Evolutionary conservation across 1,284 basidiomycete genomes (phyloP), one percentile per base, ranked within the genome.

Genomic region (Naganishia sp.): DNA sequence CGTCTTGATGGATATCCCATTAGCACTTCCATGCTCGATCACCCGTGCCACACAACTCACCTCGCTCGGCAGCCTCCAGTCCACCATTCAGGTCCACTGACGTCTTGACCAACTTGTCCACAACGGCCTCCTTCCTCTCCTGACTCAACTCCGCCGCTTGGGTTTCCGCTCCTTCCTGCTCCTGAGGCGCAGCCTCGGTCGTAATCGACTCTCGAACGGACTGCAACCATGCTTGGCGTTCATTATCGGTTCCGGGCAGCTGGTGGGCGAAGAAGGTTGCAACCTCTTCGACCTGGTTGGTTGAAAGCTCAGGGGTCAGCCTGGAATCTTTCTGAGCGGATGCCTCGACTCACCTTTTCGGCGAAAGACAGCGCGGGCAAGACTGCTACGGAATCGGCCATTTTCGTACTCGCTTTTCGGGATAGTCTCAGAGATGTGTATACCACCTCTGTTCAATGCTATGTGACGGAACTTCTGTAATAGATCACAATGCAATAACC

Each of bases 311-410:
- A 21, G n/a, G 5, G 31, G 42, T 60, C n/a, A 36, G 31, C 36
- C 63, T 28, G 59, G 55, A 55, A 48, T 36, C 36, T 25, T n/a
- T 23, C 15, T 46, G 43, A 21, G 28, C 46, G 18, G 28, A 56
- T 28, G 65, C 66, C 66, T 55, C 61, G 73, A 52, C 59, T 52
- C 75, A 90, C 90, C 86, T 92, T 90, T 78, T 92, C 90, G 76
- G 88, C 86, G 75, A 91, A 93, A 0, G 92, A 90, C 67, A 92
- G 89, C 79, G 94, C 92, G 28, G 89, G 86, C 74, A 91, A 92
- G 72, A 94, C 87, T 66, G 90, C 87, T 66, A 94, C 84, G 57
- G 89, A 89, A 82, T 93, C 91, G 73, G 87, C 78, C 79, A 80
- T 80, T 50, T 52, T 78, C 52, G 55, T n/a, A 45, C 25, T 13